Base-by-base conservation (phyloP, 2,329 filamentous ascomycete species). In the Diaporthe capsici region DNA sequence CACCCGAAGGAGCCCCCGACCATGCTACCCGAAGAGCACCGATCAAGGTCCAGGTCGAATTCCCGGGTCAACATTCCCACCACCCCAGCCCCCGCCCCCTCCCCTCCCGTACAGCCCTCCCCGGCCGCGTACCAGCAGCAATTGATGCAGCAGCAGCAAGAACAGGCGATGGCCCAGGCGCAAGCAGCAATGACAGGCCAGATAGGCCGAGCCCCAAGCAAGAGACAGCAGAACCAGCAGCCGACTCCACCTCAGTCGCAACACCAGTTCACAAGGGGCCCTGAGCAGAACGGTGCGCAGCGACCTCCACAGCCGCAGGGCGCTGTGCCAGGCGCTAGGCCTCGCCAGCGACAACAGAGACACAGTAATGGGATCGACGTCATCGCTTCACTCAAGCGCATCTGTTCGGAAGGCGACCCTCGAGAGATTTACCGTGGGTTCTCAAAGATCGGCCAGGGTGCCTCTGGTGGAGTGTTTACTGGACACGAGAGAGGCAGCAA, bases 371-470 rank as follows among this genome's bases (percentile, higher is more conserved):
- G 90, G 61, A 89, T 95, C 74, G 96, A 99, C 81, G 94, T 99
- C 73, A 90, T 97, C 53, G 91, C 92, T 28, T 92, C 94, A 25
- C 89, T 99, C 72, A 95, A 95, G 83, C 92, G 94, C 44, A 98
- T 99, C 78, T 98, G 97, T 84, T 96, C 93, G 31, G 92, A 95
- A 72, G 95, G 94, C 65, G 96, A 99, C 82, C 97, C 97, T 4
- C 94, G 95, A 37, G 92, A 94, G 73, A 93, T 96, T 78, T 99
- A 98, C 85, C 92, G 93, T 74, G 93, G 93, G 75, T 91, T 98
- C 80, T 96, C 92, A 82, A 98, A 98, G 87, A 98, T 99, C 82
- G 97, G 97, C 0, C 97, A 99, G 85, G 97, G 97, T 84, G 97
- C 97, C 51, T 98, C 96, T 12, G 97, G 97, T 79, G 97, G 97